phyloP scores from a whole-genome alignment of 768 basidiomycete species.

The Tricholoma bakamatsutake region DNA sequence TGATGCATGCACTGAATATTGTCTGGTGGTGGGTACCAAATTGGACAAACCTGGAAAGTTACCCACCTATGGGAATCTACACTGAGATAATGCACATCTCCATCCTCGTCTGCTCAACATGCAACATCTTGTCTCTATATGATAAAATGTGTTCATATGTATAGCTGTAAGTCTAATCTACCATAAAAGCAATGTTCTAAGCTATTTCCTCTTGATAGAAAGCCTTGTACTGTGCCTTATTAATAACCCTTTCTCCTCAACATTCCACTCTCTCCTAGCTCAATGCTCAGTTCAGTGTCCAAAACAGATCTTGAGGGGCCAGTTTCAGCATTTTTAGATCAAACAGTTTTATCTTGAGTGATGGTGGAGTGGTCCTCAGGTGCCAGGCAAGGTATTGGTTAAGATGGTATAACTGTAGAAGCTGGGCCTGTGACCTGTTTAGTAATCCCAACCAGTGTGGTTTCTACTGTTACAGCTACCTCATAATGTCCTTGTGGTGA shows the following conservation, averaged over 20 bases:
- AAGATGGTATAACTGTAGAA: background rate
- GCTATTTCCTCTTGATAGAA: background rate
- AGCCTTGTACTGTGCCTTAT: background rate
- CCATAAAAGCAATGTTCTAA: background rate
- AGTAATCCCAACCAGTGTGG: background rate
- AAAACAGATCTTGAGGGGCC: background rate
- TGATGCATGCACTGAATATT: background rate
- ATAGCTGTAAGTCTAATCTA: background rate
- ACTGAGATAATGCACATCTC: background rate
- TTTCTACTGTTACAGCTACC: background rate
- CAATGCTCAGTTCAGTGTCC: background rate
- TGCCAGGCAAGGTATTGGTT: background rate
- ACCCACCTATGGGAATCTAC: background rate
- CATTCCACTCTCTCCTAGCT: background rate
- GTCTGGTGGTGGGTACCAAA: background rate
- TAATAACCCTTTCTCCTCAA: background rate
- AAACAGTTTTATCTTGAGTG: background rate
- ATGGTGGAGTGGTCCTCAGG: background rate
- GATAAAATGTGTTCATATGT: background rate
- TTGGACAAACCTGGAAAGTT: background rate
- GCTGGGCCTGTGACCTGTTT: background rate
- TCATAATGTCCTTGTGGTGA: background rate
- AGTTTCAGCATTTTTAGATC: background rate
- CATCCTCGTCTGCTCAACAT: background rate
- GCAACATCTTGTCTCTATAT: background rate